A percentile compares a stretch with the other conserved stretches of the same genome.
These are phyloP conservation scores for Termitomyces sp. DNA, from an alignment of 768 basidiomycete species.

Conservation along the genomic window DNA sequence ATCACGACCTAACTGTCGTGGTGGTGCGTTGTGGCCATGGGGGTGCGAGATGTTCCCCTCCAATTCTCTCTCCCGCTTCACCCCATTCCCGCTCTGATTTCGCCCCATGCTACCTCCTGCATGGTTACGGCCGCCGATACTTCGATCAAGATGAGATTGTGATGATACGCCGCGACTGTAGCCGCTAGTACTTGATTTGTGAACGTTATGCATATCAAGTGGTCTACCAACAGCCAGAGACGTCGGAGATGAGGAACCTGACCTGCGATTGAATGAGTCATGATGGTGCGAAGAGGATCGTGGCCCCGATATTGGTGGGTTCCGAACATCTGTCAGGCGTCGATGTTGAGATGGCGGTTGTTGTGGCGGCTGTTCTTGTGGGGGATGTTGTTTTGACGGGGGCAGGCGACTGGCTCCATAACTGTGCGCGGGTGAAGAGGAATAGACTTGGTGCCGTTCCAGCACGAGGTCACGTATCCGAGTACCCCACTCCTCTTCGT, in stretches of 20 bases:
- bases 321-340: constrained; percentile 32
- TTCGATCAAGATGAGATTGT: constrained; percentile 16
- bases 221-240: constrained; percentile 30
- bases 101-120: constrained; percentile 19
- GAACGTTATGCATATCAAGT: constrained; percentile 28
- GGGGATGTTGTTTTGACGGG: constrained; percentile 10
- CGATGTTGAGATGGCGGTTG: constrained; percentile 21
- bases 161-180: constrained; percentile 5
- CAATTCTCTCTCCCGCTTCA: constrained; percentile 22
- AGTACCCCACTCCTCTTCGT: constrained; percentile 67
- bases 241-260: constrained; percentile 26
- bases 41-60: constrained; percentile 12
- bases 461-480: constrained; percentile 47
- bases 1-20: constrained; percentile 14
- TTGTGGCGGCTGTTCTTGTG: constrained; percentile 22
- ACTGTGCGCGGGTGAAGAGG: constrained; percentile 31
- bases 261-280: constrained; percentile 23
- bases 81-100: constrained; percentile 23
- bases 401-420: constrained; percentile 9
- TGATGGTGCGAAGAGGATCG: constrained; percentile 30
- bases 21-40: constrained; percentile 1
- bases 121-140: constrained; percentile 18
- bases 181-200: constrained; percentile 5
- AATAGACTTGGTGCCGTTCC: constrained; percentile 29
- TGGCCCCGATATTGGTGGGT: constrained; percentile 21